Conservation (phyloP, 2,329 filamentous ascomycete species). For the Magnaporthales sp. region DNA sequence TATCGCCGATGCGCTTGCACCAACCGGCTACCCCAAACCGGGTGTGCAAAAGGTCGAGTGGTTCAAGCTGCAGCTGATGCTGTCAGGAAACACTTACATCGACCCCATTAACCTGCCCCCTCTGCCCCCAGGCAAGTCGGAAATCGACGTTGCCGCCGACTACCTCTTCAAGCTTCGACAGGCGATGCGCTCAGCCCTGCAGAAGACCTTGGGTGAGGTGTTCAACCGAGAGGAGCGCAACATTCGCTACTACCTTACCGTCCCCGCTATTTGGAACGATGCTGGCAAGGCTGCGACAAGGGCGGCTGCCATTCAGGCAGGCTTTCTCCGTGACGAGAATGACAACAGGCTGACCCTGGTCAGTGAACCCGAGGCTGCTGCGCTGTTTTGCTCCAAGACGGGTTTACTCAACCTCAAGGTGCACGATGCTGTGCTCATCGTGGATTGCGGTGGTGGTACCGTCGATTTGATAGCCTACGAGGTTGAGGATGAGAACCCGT, state of each 20-base stretch:
- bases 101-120: slow-evolving; percentile 98
- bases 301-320: slow-evolving; percentile 91
- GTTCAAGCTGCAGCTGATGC: slow-evolving; percentile 99
- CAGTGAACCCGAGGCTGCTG: slow-evolving; percentile 92
- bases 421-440: slow-evolving; percentile 96
- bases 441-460: slow-evolving; percentile 96
- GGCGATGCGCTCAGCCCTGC: slow-evolving; percentile 89
- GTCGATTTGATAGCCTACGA: slow-evolving; percentile 99
- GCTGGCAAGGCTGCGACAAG: slow-evolving; percentile 94
- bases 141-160: slow-evolving; percentile 98
- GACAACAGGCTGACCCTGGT: slow-evolving; percentile 93
- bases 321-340: slow-evolving; percentile 93
- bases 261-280: slow-evolving; percentile 99
- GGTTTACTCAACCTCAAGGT: slow-evolving; percentile 93
- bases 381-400: slow-evolving; percentile 96
- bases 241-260: slow-evolving; percentile 94
- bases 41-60: slow-evolving; percentile 98
- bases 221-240: slow-evolving; percentile 98
- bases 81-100: slow-evolving; percentile 97
- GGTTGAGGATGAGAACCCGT: slow-evolving; percentile 94
- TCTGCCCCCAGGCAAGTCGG: slow-evolving; percentile 93
- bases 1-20: slow-evolving; percentile 91
- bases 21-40: slow-evolving; percentile 94
- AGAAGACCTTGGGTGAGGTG: slow-evolving; percentile 94
- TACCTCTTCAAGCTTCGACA: slow-evolving; percentile 97